These are phyloP conservation scores for Mortierella alpina DNA, from an alignment of 192 early-diverging fungal species.

Conservation along the genomic window DNA sequence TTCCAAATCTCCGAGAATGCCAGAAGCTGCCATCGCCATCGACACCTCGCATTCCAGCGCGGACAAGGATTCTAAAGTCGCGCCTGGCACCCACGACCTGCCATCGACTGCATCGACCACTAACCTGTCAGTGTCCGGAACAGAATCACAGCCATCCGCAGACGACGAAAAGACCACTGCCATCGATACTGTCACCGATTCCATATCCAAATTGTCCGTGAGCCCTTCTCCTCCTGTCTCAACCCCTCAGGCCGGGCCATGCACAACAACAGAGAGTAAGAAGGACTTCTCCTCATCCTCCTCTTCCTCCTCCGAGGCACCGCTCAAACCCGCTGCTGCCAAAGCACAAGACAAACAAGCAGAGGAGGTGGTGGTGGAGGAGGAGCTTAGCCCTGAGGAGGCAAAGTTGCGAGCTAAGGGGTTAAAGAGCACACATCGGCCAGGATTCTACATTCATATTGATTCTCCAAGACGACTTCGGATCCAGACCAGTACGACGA, in stretches of 20 bases:
- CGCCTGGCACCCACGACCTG: too few relatives aligned
- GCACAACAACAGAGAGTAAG: too few relatives aligned
- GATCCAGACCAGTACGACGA: constrained; percentile 37
- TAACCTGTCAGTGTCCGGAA: background rate
- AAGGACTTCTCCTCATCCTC: background rate
- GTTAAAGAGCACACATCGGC: constrained; percentile 49
- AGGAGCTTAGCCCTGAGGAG: constrained; percentile 44
- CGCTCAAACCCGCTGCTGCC: background rate
- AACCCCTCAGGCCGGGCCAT: background rate
- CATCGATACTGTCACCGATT: constrained; percentile 4
- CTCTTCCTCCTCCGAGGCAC: background rate
- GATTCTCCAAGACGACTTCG: constrained; percentile 30
- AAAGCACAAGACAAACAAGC: background rate
- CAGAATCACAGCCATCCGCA: background rate
- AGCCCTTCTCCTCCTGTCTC: background rate
- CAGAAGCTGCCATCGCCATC: background rate
- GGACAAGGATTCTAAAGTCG: background rate
- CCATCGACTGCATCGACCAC: background rate
- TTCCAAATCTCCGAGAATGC: background rate
- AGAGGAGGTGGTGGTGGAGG: constrained; percentile 1
- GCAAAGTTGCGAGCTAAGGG: constrained; percentile 29
- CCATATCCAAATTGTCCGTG: constrained; percentile 22
- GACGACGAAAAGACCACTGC: background rate
- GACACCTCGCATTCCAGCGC: background rate
- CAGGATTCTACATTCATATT: constrained; percentile 46